Base-by-base conservation (phyloP, 2,329 filamentous ascomycete genomes). In the Exophiala sp. region DNA sequence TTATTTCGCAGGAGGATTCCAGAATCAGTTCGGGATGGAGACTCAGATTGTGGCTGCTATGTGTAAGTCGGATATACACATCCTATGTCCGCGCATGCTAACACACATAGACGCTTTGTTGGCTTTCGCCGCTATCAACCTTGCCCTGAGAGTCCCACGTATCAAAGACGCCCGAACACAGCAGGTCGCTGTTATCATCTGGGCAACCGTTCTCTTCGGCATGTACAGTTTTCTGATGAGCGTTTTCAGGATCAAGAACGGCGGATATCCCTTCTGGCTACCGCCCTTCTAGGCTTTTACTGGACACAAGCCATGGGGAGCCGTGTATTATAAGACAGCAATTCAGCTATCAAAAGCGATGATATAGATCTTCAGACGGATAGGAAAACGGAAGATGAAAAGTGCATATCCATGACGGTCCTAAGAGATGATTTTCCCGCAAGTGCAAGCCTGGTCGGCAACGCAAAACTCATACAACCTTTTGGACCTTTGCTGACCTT, bases 201-300 rank as follows among this genome's bases (percentile, higher is more conserved):
- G 91, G 88, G 85, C 83, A 16, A 82, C 77, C 42, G 76, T 94
- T 29, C 74, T 96, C 52, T 85, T 96, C 64, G 74, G 88, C 60
- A 84, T 91, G 74, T 97, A 97, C 78, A 95, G 91, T 76, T 94
- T 96, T 75, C 78, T 99, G 60, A 81, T 99, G 62, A 96, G 89
- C 72, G 79, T 96, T 59, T 99, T 99, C 81, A 85, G 91, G 65
- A 78, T 88, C 65, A 99, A 99, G 85, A 99, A 97, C 69, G 85
- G 85, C 33, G 90, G 90, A 20, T 99, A 99, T 73, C 91, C 91
- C 12, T 96, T 97, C 75, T 91, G 85, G 67, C 80, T 99, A 58
- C 94, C 94, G 51, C 94, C 94, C 9, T 97, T 99, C 72, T 86
- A 78, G 47, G 39, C 35, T 40, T 12, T 18, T 29, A 20, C n/a